phyloP scores from a whole-genome alignment of 1,139 yeast genomes.

The Suhomyces guaymorum region DNA sequence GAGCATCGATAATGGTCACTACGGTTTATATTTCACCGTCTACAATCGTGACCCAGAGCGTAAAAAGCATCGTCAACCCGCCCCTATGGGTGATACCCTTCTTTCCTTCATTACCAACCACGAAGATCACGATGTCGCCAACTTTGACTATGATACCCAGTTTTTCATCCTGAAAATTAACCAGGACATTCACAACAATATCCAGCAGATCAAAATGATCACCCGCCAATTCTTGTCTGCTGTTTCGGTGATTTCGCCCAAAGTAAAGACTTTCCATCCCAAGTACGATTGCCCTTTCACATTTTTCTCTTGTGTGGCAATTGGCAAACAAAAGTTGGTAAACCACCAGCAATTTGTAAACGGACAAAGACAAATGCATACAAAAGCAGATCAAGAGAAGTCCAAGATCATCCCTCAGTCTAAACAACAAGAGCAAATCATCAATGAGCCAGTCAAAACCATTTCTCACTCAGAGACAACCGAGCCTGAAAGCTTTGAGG shows the following conservation, averaged over 20 bases:
- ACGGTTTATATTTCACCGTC: slow-evolving; percentile 46
- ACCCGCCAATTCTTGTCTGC: slow-evolving; percentile 25
- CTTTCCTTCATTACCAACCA: slow-evolving; percentile 13
- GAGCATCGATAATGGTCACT: slow-evolving; percentile 43
- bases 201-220: slow-evolving; percentile 24
- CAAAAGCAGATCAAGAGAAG: no score
- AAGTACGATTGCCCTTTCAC: slow-evolving; percentile 1
- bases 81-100: slow-evolving; percentile 14
- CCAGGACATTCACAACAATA: slow-evolving; percentile 29
- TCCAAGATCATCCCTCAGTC: slow-evolving; percentile 2
- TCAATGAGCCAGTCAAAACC: slow-evolving; percentile 1
- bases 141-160: slow-evolving; percentile 19
- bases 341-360: no score
- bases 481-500: slow-evolving; percentile 21
- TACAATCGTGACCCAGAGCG: slow-evolving; percentile 40
- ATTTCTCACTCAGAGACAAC: not conserved
- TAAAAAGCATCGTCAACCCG: slow-evolving; percentile 16
- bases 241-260: slow-evolving; percentile 9
- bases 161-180: slow-evolving; percentile 35
- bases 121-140: slow-evolving; percentile 6
- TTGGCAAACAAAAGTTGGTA: slow-evolving; percentile 6
- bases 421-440: slow-evolving; percentile 3
- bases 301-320: slow-evolving; percentile 4
- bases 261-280: not conserved
- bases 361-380: no score